Conservation (phyloP, 108 stramenopile species). For the Cyclotella atomus region DNA sequence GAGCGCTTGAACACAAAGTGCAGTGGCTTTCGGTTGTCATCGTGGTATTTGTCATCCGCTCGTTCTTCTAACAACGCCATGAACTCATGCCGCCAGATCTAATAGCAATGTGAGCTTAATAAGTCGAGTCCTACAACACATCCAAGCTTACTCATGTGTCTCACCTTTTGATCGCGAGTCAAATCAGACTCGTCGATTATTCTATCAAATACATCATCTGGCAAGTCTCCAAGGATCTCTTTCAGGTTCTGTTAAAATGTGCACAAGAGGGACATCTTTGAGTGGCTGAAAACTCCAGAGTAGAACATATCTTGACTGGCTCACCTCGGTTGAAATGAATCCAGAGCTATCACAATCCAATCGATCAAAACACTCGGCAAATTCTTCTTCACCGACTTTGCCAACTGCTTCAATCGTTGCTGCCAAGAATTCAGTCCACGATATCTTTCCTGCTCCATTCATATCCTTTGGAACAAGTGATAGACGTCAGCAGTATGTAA, state of each 20-base stretch:
- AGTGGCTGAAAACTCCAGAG: not conserved
- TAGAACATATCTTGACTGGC: not conserved
- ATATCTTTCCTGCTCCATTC: slow-evolving; percentile 72
- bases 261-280: not conserved
- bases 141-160: not conserved
- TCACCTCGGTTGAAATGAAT: slow-evolving; percentile 56
- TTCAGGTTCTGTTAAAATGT: slow-evolving; percentile 42
- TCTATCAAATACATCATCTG: slow-evolving; percentile 45
- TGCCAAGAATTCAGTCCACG: slow-evolving; percentile 90
- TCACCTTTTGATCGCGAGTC: slow-evolving; percentile 38
- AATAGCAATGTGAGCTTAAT: not conserved
- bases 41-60: not conserved
- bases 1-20: slow-evolving; percentile 14
- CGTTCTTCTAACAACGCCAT: slow-evolving; percentile 20
- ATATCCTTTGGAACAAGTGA: slow-evolving; percentile 55
- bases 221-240: slow-evolving; percentile 54
- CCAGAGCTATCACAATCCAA: slow-evolving; percentile 81
- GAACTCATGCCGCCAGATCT: slow-evolving; percentile 28
- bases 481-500: not conserved
- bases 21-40: slow-evolving; percentile 3
- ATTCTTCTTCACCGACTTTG: slow-evolving; percentile 61
- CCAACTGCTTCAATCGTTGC: slow-evolving; percentile 80
- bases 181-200: slow-evolving; percentile 56
- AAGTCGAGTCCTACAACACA: not conserved
- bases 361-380: slow-evolving; percentile 82